These are phyloP conservation scores for Pythium rishiriense DNA, from an alignment of 352 stramenopile species.

Conservation along the genomic window DNA sequence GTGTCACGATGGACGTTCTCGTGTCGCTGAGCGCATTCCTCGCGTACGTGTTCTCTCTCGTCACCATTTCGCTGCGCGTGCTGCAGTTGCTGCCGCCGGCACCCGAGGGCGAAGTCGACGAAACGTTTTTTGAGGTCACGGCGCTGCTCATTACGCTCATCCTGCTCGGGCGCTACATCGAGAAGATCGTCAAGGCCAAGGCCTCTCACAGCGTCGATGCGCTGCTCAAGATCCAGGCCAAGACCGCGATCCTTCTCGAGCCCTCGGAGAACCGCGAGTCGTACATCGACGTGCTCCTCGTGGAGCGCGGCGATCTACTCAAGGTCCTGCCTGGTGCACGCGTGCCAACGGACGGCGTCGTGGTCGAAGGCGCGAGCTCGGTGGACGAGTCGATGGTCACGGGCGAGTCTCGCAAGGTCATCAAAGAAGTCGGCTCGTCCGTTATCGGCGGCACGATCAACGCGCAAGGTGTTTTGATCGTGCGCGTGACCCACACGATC, in stretches of 20 bases:
- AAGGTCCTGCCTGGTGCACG: conserved; percentile 69
- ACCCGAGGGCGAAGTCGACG: conserved; percentile 15
- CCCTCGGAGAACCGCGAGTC: conserved; percentile 43
- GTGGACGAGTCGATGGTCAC: conserved; percentile 84
- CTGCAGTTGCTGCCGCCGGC: conserved; percentile 12
- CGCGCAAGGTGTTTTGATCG: conserved; percentile 57
- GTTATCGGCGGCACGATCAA: conserved; percentile 80
- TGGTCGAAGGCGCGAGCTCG: conserved; percentile 60
- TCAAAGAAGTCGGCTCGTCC: conserved; percentile 52
- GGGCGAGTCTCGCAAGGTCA: conserved; percentile 65
- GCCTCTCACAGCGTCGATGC: conserved; percentile 71
- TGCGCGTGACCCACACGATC: conserved; percentile 73
- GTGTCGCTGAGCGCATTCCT: conserved; percentile 71
- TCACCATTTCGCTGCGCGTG: conserved; percentile 33
- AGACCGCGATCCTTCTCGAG: conserved; percentile 89
- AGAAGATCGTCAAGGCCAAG: conserved; percentile 67
- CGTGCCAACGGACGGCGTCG: conserved; percentile 71
- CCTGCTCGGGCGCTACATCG: conserved; percentile 72
- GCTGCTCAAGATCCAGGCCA: conserved; percentile 69
- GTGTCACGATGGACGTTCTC: conserved; percentile 79
- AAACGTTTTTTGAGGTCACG: conserved; percentile 80
- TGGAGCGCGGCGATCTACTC: conserved; percentile 67
- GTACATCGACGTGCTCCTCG: conserved; percentile 78
- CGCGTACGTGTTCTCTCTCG: conserved; percentile 64
- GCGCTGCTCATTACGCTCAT: conserved; percentile 71